Base-by-base conservation (phyloP, 2,329 filamentous ascomycete genomes). In the Hypoxylon sp. region DNA sequence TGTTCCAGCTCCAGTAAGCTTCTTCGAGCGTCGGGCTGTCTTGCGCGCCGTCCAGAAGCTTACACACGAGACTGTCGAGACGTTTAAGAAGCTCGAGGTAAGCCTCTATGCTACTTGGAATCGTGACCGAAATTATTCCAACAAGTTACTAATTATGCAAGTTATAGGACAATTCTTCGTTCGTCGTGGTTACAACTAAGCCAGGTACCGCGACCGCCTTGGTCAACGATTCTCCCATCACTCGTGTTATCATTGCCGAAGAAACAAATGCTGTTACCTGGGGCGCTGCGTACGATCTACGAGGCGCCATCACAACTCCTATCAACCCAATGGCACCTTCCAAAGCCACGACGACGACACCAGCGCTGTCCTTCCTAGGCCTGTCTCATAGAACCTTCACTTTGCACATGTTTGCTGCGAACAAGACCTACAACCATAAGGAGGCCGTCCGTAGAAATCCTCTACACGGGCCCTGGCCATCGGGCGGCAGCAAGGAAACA, bases 11-110 rank as follows among this genome's bases (percentile, higher is more conserved):
- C 81, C 82, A 7, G 61, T 69, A n/a, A 78, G 57, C 35, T 77
- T 84, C 57, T 72, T 74, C 20, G 80, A 84, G 67, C 77, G 81
- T 5, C 78, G 80, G 16, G 79, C 80, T 5, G 72, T 84, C 13
- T 69, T 84, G 23, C 75, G 77, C 31, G 72, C 76, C 19, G 69
- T 84, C 15, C 75, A 81, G 46, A 59, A 48, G 19, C 19, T 53
- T 11, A 55, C 63, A 29, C 43, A 53, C 19, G 53, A 63, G 32
- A 67, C 71, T 2, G 73, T 83, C 32, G 78, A 83, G 29, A 70
- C 77, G 25, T 84, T 84, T 65, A 79, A 76, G 68, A 75, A 72
- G 64, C 67, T 78, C 25, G 67, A 73, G 34, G 74, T 74, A 60
- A 37, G 67, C 29, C 7, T 12, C n/a, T n/a, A n/a, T n/a, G n/a